Base-by-base conservation (phyloP, 2,329 filamentous ascomycete genomes). In the Macrophomina phaseolina region DNA sequence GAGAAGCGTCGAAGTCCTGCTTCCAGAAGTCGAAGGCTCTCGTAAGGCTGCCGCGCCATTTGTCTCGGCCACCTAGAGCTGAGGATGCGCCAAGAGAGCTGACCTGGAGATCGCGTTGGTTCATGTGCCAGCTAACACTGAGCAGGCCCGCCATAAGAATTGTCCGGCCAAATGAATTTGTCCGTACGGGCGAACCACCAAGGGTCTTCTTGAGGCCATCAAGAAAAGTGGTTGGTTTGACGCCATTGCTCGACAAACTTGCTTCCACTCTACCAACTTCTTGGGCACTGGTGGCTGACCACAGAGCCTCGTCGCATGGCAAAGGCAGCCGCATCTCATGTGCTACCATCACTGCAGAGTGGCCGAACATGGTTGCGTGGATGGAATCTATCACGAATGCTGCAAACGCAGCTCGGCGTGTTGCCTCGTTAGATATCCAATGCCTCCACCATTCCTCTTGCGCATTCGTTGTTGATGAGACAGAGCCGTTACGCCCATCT, bases 41-140 rank as follows among this genome's bases (percentile, higher is more conserved):
- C 1, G 93, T 93, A 40, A 99, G 83, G 4, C 92, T 90, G 8
- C 89, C 88, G 64, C 94, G 89, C 95, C 95, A 98, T 76, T 94
- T 94, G 75, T 97, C 93, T 23, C 93, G 89, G 3, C 91, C 93
- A 3, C 94, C 94, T 1, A 97, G 85, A 0, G 92, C 90, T 71
- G 90, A 89, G 0, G 89, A 88, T 11, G 94, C 92, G 12, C 91
- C 93, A 0, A 98, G 85, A 0, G 93, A 93, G 76, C 90, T 94
- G 67, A 97, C 91, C 80, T 97, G 94, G 14, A 97, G 86, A 76
- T 98, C 95, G 74, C 94, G 88, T 77, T 98, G 94, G 75, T 97
- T 95, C 91, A 98, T 94, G 77, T 98, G 94, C 92, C 93, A 98
- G 74, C 91, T 95, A 36, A 98, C 93, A 71, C 93, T 97, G 30